Evolutionary conservation across 352 stramenopile genomes (phyloP).

Genomic region (Bremia lactucae): DNA sequence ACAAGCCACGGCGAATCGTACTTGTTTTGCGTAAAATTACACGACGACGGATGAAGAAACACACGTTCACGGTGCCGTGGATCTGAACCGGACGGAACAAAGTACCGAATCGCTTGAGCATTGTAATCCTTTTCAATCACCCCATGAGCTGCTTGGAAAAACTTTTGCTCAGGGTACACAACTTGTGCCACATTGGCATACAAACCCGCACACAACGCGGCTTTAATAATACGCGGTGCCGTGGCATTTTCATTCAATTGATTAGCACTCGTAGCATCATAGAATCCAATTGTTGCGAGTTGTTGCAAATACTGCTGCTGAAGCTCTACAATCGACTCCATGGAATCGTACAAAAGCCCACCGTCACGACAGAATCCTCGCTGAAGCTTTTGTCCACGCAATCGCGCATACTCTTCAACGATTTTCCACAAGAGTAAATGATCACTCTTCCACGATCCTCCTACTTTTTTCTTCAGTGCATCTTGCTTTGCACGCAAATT

Average conservation of each 20-base stretch:
- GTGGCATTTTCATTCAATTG: constrained; percentile 49
- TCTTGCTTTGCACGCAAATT: constrained; percentile 49
- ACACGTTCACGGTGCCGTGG: constrained; percentile 69
- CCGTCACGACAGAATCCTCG: constrained; percentile 59
- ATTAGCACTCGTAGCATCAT: constrained; percentile 30
- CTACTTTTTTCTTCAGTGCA: constrained; percentile 56
- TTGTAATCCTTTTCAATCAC: constrained; percentile 85
- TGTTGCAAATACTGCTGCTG: constrained; percentile 81
- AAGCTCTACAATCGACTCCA: constrained; percentile 89
- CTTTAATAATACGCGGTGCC: constrained; percentile 88
- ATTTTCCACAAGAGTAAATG: constrained; percentile 72
- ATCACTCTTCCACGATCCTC: constrained; percentile 56
- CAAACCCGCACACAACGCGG: constrained; percentile 66
- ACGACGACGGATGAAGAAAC: constrained; percentile 93
- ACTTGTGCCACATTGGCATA: constrained; percentile 78
- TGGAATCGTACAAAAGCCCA: constrained; percentile 75
- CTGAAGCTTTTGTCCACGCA: constrained; percentile 39
- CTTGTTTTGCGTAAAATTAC: constrained; percentile 81
- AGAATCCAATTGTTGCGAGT: constrained; percentile 68
- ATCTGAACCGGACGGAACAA: constrained; percentile 42
- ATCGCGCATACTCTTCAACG: constrained; percentile 53
- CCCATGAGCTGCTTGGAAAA: constrained; percentile 88
- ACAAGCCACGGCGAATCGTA: constrained; percentile 95
- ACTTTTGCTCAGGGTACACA: constrained; percentile 89
- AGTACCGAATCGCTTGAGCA: constrained; percentile 91